Evolutionary conservation across 1,139 yeast species (phyloP).

Genomic region (Yamadazyma siamensis): DNA sequence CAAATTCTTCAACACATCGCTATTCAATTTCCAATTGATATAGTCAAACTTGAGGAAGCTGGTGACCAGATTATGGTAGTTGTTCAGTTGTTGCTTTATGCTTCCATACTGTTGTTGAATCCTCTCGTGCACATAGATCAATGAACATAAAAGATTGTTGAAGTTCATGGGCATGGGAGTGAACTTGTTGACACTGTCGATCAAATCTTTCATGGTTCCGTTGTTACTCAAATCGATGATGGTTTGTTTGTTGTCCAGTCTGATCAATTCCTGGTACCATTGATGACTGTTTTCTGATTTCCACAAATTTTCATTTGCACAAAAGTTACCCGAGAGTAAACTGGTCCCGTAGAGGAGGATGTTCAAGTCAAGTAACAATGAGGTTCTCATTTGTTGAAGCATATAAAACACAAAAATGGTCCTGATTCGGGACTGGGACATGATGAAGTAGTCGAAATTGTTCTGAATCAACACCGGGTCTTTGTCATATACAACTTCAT

Average conservation of each 20-base stretch:
- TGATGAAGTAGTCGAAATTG: constrained; percentile 71
- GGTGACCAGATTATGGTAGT: constrained; percentile 4
- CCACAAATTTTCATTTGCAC: constrained; percentile 71
- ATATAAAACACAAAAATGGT: constrained; percentile 79
- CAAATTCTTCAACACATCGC: constrained; percentile 51
- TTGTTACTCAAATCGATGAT: constrained; percentile 60
- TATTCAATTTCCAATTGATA: constrained; percentile 59
- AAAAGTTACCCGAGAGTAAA: constrained; percentile 71
- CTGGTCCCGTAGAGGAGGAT: constrained; percentile 55
- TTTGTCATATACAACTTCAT: constrained; percentile 17
- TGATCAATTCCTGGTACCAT: constrained; percentile 44
- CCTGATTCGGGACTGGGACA: constrained; percentile 81
- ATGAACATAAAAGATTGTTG: constrained; percentile 58
- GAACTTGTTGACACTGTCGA: constrained; percentile 47
- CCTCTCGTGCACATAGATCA: constrained; percentile 71
- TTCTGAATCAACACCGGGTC: constrained; percentile 22
- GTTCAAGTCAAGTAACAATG: constrained; percentile 57
- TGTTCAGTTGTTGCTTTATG: constrained; percentile 5
- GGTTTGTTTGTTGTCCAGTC: constrained; percentile 3
- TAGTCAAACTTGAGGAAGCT: constrained; percentile 21
- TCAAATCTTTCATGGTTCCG: constrained; percentile 44
- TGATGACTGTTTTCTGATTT: constrained; percentile 50
- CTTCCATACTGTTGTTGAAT: constrained; percentile 47
- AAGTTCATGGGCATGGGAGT: constrained; percentile 44
- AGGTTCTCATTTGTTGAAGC: constrained; percentile 66